Evolutionary conservation across 345 rosid species (phyloP), one percentile per base, ranked within the genome.

Genomic region (Turritis glabra): DNA sequence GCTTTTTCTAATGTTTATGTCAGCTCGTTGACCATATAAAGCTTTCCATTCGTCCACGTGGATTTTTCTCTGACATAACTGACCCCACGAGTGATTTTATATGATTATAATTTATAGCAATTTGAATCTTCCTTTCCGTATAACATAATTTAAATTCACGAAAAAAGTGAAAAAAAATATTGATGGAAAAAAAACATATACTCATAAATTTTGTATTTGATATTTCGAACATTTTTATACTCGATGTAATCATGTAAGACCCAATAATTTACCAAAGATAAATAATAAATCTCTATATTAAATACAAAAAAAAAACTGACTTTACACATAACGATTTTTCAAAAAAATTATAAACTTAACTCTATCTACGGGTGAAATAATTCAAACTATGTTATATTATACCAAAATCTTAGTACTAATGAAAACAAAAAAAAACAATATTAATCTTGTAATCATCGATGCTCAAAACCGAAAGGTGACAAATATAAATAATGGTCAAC

Each of bases 11-110:
- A 64, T 67, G 73, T 71, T 67, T 71, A 72, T 77, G 80, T 77
- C 81, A 77, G 77, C 62, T 58, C 69, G 81, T 77, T 77, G 81
- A 77, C 81, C 81, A 77, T 57, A 22, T 77, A 40, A 58, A 40
- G 55, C 73, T 66, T 77, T 43, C 6, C 37, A 77, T 77, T 77
- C 69, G 81, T 72, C 69, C 77, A 77, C 77, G 69, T 77, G 35
- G 57, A 58, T 3, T 17, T 65, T 59, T 1, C 0, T 57, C 77
- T 77, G 77, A 72, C 77, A 77, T 58, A 59, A 0, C 22, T 72
- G 81, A 77, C 77, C 72, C 80, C 81, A 66, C 64, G 73, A 66
- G 56, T 40, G 69, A 66, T 77, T 77, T 71, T 65, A 38, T 71
- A 77, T 63, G 80, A 71, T 77, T 63, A 27, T n/a, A n/a, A n/a